Percentiles rank a stretch among this genome's conserved stretches.
Evolutionary conservation across 106 monocot genomes (phyloP).

Genomic region (Allium cepa): DNA sequence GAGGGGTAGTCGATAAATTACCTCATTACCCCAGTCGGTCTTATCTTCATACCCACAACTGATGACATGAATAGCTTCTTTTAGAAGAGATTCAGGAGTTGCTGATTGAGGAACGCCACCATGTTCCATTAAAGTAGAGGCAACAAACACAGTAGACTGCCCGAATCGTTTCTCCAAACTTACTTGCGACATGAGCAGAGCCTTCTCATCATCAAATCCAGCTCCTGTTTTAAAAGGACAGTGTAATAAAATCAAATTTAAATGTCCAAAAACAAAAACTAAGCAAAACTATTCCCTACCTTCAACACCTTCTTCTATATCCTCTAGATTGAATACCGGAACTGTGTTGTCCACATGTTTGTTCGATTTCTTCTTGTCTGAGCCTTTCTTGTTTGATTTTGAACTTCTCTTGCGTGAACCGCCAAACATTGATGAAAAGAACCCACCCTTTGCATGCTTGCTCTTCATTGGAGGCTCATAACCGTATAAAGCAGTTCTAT

Average conservation of each 20-base stretch:
- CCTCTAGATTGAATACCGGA: conserved; percentile 81
- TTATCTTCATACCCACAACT: conserved; percentile 45
- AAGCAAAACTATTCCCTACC: conserved; percentile 20
- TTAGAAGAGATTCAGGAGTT: conserved; percentile 53
- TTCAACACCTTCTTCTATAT: conserved; percentile 94
- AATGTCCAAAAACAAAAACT: too few species aligned
- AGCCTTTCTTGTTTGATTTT: conserved; percentile 55
- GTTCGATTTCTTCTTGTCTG: conserved; percentile 67
- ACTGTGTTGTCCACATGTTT: conserved; percentile 70
- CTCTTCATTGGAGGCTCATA: conserved; percentile 27
- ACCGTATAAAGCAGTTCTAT: conserved; percentile 25
- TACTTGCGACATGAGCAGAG: conserved; percentile 29
- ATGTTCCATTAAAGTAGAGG: conserved; percentile 20
- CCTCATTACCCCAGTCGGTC: conserved; percentile 82
- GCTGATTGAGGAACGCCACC: conserved; percentile 86
- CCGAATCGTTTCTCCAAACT: conserved; percentile 33
- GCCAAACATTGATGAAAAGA: conserved; percentile 55
- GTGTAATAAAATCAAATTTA: too few species aligned
- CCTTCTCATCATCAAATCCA: conserved; percentile 33
- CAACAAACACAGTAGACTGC: conserved; percentile 26
- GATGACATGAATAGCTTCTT: conserved; percentile 39
- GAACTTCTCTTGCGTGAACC: conserved; percentile 65
- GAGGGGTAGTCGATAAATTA: conserved; percentile 1
- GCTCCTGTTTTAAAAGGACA: conserved; percentile 11
- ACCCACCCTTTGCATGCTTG: conserved; percentile 10